Conservation (phyloP, 1,284 basidiomycete species). For the Violaceomyces palustris region DNA sequence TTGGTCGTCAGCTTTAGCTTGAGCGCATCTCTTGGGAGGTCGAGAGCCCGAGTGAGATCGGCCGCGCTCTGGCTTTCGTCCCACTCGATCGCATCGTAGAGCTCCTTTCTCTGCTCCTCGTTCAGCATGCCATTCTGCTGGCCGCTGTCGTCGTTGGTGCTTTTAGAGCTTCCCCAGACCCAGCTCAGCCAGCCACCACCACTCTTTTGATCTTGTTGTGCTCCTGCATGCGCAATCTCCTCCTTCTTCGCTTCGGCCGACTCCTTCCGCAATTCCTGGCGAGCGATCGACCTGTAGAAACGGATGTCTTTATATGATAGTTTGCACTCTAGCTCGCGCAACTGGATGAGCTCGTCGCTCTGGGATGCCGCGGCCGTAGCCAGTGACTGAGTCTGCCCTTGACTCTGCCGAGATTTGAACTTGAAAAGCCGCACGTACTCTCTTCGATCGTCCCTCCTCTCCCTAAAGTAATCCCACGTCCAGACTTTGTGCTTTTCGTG, state of each 20-base stretch:
- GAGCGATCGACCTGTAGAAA: slow-evolving; percentile 93
- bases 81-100: slow-evolving; percentile 91
- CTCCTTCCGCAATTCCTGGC: slow-evolving; percentile 82
- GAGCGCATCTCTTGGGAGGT: slow-evolving; percentile 72
- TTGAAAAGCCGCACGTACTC: slow-evolving; percentile 83
- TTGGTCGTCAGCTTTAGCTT: slow-evolving; percentile 68
- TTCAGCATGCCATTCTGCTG: slow-evolving; percentile 61
- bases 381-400: slow-evolving; percentile 38
- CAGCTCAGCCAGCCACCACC: slow-evolving; percentile 49
- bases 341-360: slow-evolving; percentile 47
- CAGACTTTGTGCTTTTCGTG: slow-evolving; percentile 78
- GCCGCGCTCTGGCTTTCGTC: slow-evolving; percentile 56
- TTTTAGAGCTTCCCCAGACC: slow-evolving; percentile 43
- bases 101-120: slow-evolving; percentile 84
- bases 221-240: slow-evolving; percentile 51
- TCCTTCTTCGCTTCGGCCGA: slow-evolving; percentile 49
- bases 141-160: slow-evolving; percentile 7
- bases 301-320: slow-evolving; percentile 92
- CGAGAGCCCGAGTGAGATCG: slow-evolving; percentile 33
- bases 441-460: slow-evolving; percentile 78
- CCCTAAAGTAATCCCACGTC: slow-evolving; percentile 87
- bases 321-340: slow-evolving; percentile 73
- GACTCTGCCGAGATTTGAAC: slow-evolving; percentile 58
- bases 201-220: slow-evolving; percentile 49
- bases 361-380: slow-evolving; percentile 26